These are phyloP conservation scores for Tetracladium maxilliforme DNA, from an alignment of 2,329 filamentous ascomycete genomes.

Conservation along the genomic window DNA sequence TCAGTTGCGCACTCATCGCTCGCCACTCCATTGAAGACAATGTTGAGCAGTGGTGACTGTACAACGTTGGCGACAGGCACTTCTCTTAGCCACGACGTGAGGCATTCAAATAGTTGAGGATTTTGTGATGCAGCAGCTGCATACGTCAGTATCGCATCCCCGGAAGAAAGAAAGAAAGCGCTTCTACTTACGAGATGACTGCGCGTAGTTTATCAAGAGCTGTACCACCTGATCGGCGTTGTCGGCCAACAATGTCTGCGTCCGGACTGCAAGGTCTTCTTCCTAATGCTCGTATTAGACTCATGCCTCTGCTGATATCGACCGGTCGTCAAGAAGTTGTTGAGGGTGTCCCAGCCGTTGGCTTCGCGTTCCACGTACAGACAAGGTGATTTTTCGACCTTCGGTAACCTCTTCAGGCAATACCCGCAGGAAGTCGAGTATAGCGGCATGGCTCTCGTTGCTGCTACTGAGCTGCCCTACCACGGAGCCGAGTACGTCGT, in stretches of 20 bases:
- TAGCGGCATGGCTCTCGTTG: slow-evolving; percentile 66
- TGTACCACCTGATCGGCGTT: slow-evolving; percentile 80
- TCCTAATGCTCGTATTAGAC: slow-evolving; percentile 55
- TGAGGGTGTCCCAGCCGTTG: too few relatives aligned
- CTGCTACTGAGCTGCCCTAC: slow-evolving; percentile 65
- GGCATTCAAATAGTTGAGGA: slow-evolving; percentile 83
- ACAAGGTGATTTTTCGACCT: slow-evolving; percentile 97
- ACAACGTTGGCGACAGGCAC: slow-evolving; percentile 74
- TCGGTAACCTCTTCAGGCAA: slow-evolving; percentile 98
- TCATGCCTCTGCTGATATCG: slow-evolving; percentile 12
- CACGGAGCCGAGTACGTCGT: slow-evolving; percentile 75
- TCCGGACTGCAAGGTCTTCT: slow-evolving; percentile 81
- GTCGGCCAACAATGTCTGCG: slow-evolving; percentile 76
- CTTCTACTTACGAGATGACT: slow-evolving; percentile 65
- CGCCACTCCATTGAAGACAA: slow-evolving; percentile 65
- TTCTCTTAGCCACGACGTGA: slow-evolving; percentile 92
- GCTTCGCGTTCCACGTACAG: slow-evolving; percentile 68
- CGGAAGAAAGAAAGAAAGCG: neutral
- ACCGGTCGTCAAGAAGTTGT: neutral
- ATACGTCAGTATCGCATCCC: slow-evolving; percentile 4
- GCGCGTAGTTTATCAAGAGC: slow-evolving; percentile 78
- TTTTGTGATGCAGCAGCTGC: slow-evolving; percentile 66
- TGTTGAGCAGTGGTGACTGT: slow-evolving; percentile 68
- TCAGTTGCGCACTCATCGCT: slow-evolving; percentile 69
- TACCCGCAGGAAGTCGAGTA: slow-evolving; percentile 92